Percentiles rank a stretch among this genome's conserved stretches.
Conservation (phyloP, 305 asterid species). For the Nicotiana rustica region DNA sequence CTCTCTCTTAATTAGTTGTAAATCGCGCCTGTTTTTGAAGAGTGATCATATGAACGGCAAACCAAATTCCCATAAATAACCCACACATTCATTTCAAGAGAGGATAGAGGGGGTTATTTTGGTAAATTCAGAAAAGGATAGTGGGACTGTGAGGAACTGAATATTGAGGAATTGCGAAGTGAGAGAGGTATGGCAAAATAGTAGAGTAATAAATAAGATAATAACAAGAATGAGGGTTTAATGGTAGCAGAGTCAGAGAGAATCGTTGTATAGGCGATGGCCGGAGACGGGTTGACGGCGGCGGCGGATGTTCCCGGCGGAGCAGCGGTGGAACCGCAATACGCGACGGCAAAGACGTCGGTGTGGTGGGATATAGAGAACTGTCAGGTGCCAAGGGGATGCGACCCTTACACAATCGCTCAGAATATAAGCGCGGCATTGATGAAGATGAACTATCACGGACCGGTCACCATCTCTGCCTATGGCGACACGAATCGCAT, state of each 20-base stretch:
- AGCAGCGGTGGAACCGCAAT: slow-evolving; percentile 63
- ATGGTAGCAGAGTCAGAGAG: slow-evolving; percentile 12
- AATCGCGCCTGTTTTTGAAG: too few species aligned
- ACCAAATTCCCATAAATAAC: not conserved
- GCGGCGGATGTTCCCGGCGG: slow-evolving; percentile 49
- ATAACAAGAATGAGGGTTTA: not conserved
- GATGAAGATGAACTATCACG: slow-evolving; percentile 69
- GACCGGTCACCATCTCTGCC: slow-evolving; percentile 61
- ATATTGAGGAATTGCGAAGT: not conserved
- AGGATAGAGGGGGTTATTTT: not conserved
- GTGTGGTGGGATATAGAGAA: slow-evolving; percentile 98
- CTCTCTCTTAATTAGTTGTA: too few species aligned
- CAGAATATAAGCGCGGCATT: slow-evolving; percentile 81
- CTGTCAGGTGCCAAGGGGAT: slow-evolving; percentile 71
- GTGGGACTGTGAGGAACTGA: not conserved
- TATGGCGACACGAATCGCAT: slow-evolving; percentile 58
- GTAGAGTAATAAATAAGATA: not conserved
- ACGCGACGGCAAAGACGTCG: slow-evolving; percentile 67
- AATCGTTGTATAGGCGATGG: slow-evolving; percentile 18
- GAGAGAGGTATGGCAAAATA: not conserved
- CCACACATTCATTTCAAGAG: too few species aligned
- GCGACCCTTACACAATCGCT: slow-evolving; percentile 75
- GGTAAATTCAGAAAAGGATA: not conserved
- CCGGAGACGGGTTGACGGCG: slow-evolving; percentile 9
- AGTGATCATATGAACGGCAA: not conserved